phyloP scores from a whole-genome alignment of 2,329 filamentous ascomycete genomes.

The Colletotrichum sp. region DNA sequence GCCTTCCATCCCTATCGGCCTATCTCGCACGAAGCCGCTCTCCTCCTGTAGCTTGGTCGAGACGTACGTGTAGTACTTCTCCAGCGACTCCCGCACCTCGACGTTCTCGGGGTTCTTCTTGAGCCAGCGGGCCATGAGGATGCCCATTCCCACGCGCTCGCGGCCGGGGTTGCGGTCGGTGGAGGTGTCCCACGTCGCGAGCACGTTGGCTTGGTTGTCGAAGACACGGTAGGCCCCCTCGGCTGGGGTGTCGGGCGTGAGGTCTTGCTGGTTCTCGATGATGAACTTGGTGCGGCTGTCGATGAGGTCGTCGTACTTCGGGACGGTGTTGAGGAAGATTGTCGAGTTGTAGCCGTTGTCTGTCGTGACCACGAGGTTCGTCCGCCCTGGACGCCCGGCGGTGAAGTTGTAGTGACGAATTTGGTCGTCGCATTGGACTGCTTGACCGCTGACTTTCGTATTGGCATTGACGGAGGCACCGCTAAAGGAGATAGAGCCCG shows the following conservation, averaged over 20 bases:
- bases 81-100: neutral
- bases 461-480: neutral
- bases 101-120: neutral
- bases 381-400: neutral
- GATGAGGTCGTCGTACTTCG: neutral
- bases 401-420: neutral
- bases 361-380: neutral
- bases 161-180: constrained; percentile 12
- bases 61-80: constrained; percentile 1
- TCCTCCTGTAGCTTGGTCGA: constrained; percentile 8
- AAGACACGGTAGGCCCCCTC: constrained; percentile 7
- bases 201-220: constrained; percentile 7
- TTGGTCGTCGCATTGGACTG: neutral
- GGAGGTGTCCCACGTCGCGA: neutral
- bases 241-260: neutral
- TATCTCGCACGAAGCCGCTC: neutral
- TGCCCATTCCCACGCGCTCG: constrained; percentile 17
- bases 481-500: neutral
- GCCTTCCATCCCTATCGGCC: neutral
- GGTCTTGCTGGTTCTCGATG: constrained; percentile 6
- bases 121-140: constrained; percentile 9
- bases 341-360: neutral
- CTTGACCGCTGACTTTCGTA: neutral
- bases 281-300: constrained; percentile 3
- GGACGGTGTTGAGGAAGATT: neutral